These are phyloP conservation scores for Yarrowia sp. DNA, from an alignment of 805 yeast species.

Conservation along the genomic window DNA sequence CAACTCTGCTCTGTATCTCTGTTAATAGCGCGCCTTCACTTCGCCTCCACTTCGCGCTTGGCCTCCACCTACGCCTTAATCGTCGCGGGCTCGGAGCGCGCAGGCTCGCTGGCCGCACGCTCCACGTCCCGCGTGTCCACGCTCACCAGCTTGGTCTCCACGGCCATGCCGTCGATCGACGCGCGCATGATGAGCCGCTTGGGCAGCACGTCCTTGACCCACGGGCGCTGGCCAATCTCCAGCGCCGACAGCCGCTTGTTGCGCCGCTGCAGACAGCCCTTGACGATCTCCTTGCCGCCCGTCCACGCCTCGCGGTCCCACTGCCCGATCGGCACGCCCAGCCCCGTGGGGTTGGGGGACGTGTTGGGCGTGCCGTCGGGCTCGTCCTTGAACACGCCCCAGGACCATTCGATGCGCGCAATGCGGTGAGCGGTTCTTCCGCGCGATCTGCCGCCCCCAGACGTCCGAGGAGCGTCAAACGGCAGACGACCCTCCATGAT, in stretches of 20 bases:
- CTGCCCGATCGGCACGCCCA: conserved; percentile 25
- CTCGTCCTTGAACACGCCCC: conserved; percentile 52
- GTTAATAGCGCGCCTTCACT: too few relatives aligned
- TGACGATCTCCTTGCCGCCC: conserved; percentile 52
- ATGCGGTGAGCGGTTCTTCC: conserved; percentile 78
- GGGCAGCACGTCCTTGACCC: conserved; percentile 30
- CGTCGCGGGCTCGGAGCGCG: not conserved
- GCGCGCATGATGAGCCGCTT: conserved; percentile 8
- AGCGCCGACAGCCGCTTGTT: conserved; percentile 44
- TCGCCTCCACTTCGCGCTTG: too few relatives aligned
- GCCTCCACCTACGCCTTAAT: not conserved
- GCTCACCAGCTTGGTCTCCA: not conserved
- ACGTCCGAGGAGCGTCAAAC: conserved; percentile 71
- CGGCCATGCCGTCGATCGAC: not conserved
- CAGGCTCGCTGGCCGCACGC: conserved; percentile 8
- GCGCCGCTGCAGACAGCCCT: conserved; percentile 48
- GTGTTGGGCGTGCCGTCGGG: conserved; percentile 23
- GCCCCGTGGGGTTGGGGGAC: conserved; percentile 3
- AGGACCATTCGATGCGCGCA: conserved; percentile 89
- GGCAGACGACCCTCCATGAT: conserved; percentile 85
- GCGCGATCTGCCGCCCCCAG: conserved; percentile 42
- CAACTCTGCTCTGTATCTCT: too few relatives aligned
- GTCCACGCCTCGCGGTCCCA: conserved; percentile 43
- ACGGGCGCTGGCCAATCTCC: conserved; percentile 30
- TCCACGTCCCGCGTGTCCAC: conserved; percentile 8